Evolutionary conservation across 805 yeast genomes (phyloP).

Genomic region (Wickerhamomyces strasburgensis): DNA sequence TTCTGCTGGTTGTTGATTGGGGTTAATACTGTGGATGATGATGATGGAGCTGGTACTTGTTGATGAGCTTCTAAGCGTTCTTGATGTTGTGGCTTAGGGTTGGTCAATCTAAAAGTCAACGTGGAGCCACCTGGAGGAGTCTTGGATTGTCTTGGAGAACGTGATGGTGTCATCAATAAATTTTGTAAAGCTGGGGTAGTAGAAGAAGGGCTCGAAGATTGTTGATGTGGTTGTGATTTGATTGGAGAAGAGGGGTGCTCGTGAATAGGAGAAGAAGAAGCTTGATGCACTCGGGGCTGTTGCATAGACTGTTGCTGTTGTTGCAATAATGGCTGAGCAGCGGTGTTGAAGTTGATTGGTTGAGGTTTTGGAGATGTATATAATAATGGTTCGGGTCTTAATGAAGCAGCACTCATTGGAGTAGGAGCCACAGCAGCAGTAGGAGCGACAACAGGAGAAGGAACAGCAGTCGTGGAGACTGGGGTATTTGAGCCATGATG

Average conservation of each 20-base stretch:
- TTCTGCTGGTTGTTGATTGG: slow-evolving; percentile 6
- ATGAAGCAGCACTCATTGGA: slow-evolving; percentile 2
- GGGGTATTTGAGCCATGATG: slow-evolving; percentile 1
- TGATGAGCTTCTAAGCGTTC: background rate
- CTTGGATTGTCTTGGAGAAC: slow-evolving; percentile 10
- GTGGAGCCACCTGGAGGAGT: slow-evolving; percentile 15
- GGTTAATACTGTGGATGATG: slow-evolving; percentile 5
- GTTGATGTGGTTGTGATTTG: background rate
- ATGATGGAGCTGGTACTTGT: slow-evolving; percentile 9
- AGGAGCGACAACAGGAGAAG: too few relatives aligned
- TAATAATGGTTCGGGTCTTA: background rate
- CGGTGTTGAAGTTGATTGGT: background rate
- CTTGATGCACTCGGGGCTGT: background rate
- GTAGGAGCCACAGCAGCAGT: background rate
- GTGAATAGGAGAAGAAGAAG: slow-evolving; percentile 1
- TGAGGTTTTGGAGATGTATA: background rate
- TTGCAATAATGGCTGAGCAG: slow-evolving; percentile 1
- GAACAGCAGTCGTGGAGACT: too few relatives aligned
- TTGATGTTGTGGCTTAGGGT: background rate
- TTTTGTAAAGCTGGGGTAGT: background rate
- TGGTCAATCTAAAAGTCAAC: slow-evolving; percentile 20
- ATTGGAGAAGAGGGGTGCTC: background rate
- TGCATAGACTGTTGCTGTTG: slow-evolving; percentile 2
- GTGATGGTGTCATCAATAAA: slow-evolving; percentile 16
- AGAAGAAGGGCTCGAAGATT: slow-evolving; percentile 3